Conservation (phyloP, 495 filamentous ascomycete genomes). For the Xylaria intraflava region DNA sequence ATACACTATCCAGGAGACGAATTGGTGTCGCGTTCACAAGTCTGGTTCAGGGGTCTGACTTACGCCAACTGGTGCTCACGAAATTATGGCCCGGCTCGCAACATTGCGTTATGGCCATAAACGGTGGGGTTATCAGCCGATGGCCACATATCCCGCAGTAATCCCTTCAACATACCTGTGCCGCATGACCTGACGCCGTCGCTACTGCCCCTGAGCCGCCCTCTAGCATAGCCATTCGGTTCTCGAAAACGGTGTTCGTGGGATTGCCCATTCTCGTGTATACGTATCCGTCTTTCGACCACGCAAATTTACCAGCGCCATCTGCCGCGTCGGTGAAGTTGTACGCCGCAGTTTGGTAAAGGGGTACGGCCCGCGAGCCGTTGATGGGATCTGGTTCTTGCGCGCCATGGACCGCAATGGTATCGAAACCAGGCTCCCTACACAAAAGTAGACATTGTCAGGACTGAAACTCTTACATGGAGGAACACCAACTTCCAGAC, state of each 20-base stretch:
- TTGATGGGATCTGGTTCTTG: conserved; percentile 40
- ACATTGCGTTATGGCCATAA: conserved; percentile 37
- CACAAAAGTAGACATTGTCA: conserved; percentile 9
- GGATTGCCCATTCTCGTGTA: conserved; percentile 41
- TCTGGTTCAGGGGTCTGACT: conserved; percentile 6
- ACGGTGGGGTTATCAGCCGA: conserved; percentile 21
- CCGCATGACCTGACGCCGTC: conserved; percentile 36
- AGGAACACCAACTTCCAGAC: conserved; percentile 2
- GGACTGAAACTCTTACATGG: conserved; percentile 1
- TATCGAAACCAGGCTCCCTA: conserved; percentile 35
- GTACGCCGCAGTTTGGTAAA: conserved; percentile 37
- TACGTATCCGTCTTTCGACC: conserved; percentile 37
- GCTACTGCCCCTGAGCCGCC: conserved; percentile 38
- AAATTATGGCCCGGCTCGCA: conserved; percentile 38
- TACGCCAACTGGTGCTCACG: conserved; percentile 35
- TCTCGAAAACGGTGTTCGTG: conserved; percentile 37
- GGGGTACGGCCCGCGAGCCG: conserved; percentile 35
- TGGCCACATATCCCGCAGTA: not conserved
- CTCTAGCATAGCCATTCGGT: conserved; percentile 37
- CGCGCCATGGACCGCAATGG: conserved; percentile 34
- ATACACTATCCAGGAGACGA: conserved; percentile 19
- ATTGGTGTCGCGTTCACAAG: not conserved
- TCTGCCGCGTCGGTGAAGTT: conserved; percentile 40
- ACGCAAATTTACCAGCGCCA: conserved; percentile 37
- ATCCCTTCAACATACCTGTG: conserved; percentile 19